phyloP scores from a whole-genome alignment of 805 yeast genomes.

The Ogataea angusta region DNA sequence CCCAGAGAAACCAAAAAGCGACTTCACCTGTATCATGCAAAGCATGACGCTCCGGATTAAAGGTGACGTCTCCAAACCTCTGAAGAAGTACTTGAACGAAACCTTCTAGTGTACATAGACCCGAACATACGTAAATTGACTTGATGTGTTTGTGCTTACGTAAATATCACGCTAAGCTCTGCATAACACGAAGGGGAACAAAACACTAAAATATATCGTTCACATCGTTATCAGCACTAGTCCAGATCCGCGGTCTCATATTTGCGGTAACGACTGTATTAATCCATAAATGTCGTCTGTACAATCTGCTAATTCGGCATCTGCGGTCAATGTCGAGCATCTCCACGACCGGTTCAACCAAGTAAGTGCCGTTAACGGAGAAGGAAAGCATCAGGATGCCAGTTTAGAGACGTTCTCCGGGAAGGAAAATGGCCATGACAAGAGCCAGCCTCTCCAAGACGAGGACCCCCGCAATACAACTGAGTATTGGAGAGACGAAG shows the following conservation, averaged over 20 bases:
- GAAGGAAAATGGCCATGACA: constrained; percentile 5
- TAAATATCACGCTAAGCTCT: background rate
- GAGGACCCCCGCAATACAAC: background rate
- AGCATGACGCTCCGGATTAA: constrained; percentile 52
- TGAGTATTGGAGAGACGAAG: constrained; percentile 2
- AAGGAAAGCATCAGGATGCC: background rate
- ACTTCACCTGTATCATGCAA: constrained; percentile 46
- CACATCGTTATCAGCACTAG: too few species aligned
- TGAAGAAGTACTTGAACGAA: constrained; percentile 35
- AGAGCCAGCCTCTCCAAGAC: background rate
- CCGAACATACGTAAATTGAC: background rate
- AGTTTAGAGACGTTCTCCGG: background rate
- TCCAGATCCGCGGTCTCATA: too few species aligned
- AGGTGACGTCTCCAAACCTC: constrained; percentile 40
- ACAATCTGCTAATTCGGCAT: background rate
- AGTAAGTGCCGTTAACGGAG: background rate
- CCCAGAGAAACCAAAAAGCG: constrained; percentile 41
- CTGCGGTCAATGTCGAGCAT: constrained; percentile 1
- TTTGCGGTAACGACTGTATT: too few species aligned
- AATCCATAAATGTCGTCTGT: constrained; percentile 2
- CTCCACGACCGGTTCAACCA: background rate
- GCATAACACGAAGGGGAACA: constrained; percentile 8
- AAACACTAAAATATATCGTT: background rate
- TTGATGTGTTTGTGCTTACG: constrained; percentile 1
- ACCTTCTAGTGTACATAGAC: constrained; percentile 25